Evolutionary conservation across 1,139 yeast genomes (phyloP), one percentile per base, ranked within the genome.

Genomic region (Yamadazyma friedrichii): DNA sequence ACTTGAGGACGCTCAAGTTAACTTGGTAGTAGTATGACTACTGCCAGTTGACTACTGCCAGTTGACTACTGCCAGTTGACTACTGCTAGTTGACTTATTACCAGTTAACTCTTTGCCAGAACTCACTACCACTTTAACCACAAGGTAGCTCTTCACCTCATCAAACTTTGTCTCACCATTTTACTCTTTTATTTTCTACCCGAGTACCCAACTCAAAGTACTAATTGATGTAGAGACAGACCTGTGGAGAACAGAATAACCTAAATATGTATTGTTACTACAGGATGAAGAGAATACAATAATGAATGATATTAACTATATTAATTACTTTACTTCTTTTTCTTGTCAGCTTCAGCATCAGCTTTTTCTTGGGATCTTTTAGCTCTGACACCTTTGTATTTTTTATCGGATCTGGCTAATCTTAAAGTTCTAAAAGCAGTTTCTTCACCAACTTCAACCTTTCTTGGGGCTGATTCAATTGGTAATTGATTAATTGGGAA

Each of bases 341-440:
- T 69, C 91, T 89, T 89, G 66, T 88, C 96, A 78, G 95, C 96
- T 80, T 91, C 98, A 72, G 97, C 97, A 78, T 88, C 98, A 74
- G 98, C 98, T 80, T 81, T 81, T 60, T 89, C 97, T 69, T 74
- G 83, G 64, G 95, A 95, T 79, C 96, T 87, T 95, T 91, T 91
- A 70, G 84, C 98, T 79, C 95, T 88, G 77, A 82, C 77, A 80
- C 98, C 98, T 72, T 74, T 80, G 87, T 79, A 85, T 75, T 80
- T 88, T 84, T 93, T 88, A 65, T 87, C 88, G 61, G 93, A 82
- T 82, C 93, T 88, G 54, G 98, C 98, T 67, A 78, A 74, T 79
- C 98, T 88, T 71, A 93, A 86, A 65, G 98, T 89, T 75, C 84
- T 82, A 95, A 66, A 93, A 68, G 98, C 98, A 70, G 89, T 75